These are phyloP conservation scores for Zymoseptoria passerinii DNA, from an alignment of 2,329 filamentous ascomycete species.

Conservation along the genomic window DNA sequence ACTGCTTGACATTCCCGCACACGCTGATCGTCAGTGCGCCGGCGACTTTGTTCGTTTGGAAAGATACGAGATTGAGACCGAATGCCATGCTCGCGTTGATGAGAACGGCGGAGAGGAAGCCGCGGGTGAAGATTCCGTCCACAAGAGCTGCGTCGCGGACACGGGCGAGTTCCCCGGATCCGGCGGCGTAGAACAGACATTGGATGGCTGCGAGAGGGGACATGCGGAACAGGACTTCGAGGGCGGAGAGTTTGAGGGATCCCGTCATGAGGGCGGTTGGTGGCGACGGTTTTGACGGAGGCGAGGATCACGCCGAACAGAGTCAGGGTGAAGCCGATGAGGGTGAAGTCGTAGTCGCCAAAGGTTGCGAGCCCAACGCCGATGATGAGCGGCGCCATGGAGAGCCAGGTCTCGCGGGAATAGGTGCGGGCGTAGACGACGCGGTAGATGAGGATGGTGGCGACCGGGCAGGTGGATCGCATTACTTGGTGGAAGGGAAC, in stretches of 20 bases:
- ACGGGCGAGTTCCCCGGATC: conserved; percentile 33
- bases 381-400: conserved; percentile 52
- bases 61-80: conserved; percentile 31
- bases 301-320: conserved; percentile 33
- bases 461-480: conserved; percentile 53
- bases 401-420: conserved; percentile 49
- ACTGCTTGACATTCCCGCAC: conserved; percentile 32
- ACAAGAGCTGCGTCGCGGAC: conserved; percentile 12
- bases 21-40: conserved; percentile 32
- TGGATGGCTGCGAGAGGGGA: conserved; percentile 17
- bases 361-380: conserved; percentile 54
- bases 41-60: conserved; percentile 33
- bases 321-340: conserved; percentile 37
- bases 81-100: conserved; percentile 30
- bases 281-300: conserved; percentile 52
- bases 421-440: conserved; percentile 51
- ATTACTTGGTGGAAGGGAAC: conserved; percentile 59
- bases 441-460: conserved; percentile 55
- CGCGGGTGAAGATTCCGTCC: conserved; percentile 20
- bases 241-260: conserved; percentile 47
- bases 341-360: conserved; percentile 55
- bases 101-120: conserved; percentile 20
- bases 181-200: conserved; percentile 15
- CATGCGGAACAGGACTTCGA: conserved; percentile 48
- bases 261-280: conserved; percentile 59